Evolutionary conservation across 2,329 filamentous ascomycete species (phyloP).

Genomic region (Talaromyces sp.): DNA sequence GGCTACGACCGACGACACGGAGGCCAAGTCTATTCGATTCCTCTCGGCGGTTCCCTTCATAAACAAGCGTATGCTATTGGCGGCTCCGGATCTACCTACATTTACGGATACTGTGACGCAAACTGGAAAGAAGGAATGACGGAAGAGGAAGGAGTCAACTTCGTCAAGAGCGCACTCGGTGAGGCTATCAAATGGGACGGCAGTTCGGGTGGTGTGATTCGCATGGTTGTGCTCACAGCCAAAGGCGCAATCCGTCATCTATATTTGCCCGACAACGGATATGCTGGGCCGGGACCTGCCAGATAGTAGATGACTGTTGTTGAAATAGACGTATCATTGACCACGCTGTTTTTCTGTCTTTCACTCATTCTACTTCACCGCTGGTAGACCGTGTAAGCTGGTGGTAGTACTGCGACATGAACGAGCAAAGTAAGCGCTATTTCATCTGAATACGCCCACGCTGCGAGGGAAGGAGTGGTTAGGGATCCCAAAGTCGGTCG

Average conservation of each 20-base stretch:
- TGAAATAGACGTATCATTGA: slow-evolving; percentile 18
- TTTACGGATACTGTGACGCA: slow-evolving; percentile 97
- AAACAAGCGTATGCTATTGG: slow-evolving; percentile 95
- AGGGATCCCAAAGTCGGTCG: not conserved
- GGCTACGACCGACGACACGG: slow-evolving; percentile 94
- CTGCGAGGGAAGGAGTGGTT: not conserved
- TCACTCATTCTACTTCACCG: not conserved
- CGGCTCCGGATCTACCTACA: slow-evolving; percentile 96
- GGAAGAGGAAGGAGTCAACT: slow-evolving; percentile 81
- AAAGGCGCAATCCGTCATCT: slow-evolving; percentile 88
- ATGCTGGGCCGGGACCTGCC: slow-evolving; percentile 65
- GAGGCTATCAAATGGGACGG: slow-evolving; percentile 99
- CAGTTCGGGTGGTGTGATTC: slow-evolving; percentile 95
- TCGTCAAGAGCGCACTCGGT: slow-evolving; percentile 84
- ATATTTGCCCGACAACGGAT: slow-evolving; percentile 90
- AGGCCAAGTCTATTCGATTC: slow-evolving; percentile 96
- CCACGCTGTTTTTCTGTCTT: slow-evolving; percentile 20
- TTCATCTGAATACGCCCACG: not conserved
- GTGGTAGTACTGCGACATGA: not conserved
- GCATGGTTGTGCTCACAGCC: slow-evolving; percentile 92
- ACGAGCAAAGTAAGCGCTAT: not conserved
- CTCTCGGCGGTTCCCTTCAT: slow-evolving; percentile 92
- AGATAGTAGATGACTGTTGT: slow-evolving; percentile 9
- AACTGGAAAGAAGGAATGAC: slow-evolving; percentile 96
- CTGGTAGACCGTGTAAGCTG: not conserved